A percentile compares a stretch with the other conserved stretches of the same genome.
Conservation (phyloP, 805 yeast genomes). For the Kazachstania psychrophila region DNA sequence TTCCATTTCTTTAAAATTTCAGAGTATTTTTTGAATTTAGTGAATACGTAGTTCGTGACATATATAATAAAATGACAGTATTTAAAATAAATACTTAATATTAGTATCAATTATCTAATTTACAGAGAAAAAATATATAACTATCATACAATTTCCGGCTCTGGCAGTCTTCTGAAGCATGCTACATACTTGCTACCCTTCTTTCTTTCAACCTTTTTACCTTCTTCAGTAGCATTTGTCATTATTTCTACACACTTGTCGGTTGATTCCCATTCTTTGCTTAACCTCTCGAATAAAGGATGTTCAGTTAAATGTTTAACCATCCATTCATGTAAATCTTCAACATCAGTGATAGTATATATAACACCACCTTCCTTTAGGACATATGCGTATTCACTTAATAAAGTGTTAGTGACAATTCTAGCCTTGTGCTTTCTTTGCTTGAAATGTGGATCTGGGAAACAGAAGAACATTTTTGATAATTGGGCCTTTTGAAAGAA, state of each 20-base stretch:
- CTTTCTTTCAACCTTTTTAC: conserved; percentile 90
- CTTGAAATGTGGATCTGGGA: conserved; percentile 99
- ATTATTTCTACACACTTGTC: conserved; percentile 81
- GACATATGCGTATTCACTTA: conserved; percentile 88
- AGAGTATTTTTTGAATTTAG: too few relatives aligned
- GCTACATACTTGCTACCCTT: conserved; percentile 82
- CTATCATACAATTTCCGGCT: conserved; percentile 35
- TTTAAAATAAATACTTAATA: too few relatives aligned
- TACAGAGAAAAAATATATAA: too few relatives aligned
- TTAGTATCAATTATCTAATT: too few relatives aligned
- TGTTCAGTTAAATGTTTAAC: conserved; percentile 82
- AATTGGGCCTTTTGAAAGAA: conserved; percentile 78
- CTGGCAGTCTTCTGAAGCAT: conserved; percentile 68
- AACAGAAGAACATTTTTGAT: conserved; percentile 90
- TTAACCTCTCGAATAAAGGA: conserved; percentile 78
- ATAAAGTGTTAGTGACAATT: conserved; percentile 80
- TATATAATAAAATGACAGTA: too few relatives aligned
- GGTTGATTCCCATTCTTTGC: conserved; percentile 64
- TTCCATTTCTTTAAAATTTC: too few relatives aligned
- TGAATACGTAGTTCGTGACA: too few relatives aligned
- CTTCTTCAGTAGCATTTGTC: conserved; percentile 94
- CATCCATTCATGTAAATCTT: conserved; percentile 95
- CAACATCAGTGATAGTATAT: conserved; percentile 93
- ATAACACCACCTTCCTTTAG: conserved; percentile 78
- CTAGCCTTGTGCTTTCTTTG: conserved; percentile 96